A percentile compares a stretch with the other conserved stretches of the same genome.
Conservation (phyloP, 2,329 filamentous ascomycete species). For the Monilinia aucupariae region DNA sequence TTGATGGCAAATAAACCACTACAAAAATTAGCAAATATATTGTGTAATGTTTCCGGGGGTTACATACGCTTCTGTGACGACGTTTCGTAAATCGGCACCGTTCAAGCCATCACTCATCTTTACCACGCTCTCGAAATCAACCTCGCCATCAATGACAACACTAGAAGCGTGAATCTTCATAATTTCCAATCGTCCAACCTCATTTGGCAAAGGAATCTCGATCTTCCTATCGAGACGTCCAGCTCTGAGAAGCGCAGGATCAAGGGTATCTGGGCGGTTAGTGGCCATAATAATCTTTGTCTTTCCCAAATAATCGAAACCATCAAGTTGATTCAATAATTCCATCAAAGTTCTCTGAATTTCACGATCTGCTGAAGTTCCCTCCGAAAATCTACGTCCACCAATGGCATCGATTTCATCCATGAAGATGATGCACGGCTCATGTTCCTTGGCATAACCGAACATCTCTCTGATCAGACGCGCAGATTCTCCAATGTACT, state of each 20-base stretch:
- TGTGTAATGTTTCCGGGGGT: not conserved
- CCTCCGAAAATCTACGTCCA: constrained; percentile 92
- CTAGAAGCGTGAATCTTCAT: constrained; percentile 91
- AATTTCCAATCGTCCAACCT: constrained; percentile 93
- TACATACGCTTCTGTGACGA: constrained; percentile 95
- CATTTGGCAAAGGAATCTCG: constrained; percentile 93
- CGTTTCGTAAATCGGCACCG: constrained; percentile 93
- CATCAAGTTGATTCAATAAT: constrained; percentile 94
- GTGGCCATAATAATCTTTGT: constrained; percentile 99
- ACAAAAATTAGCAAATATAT: constrained; percentile 21
- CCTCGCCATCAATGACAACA: constrained; percentile 85
- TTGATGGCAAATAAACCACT: constrained; percentile 97
- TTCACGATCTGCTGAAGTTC: constrained; percentile 94
- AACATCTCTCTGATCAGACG: constrained; percentile 99
- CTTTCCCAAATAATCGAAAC: constrained; percentile 98
- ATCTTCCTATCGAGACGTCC: constrained; percentile 96
- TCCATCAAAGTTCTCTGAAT: constrained; percentile 99
- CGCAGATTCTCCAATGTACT: constrained; percentile 98
- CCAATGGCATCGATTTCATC: constrained; percentile 99
- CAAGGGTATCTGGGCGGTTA: constrained; percentile 92
- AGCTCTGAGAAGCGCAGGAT: constrained; percentile 85
- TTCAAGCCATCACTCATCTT: constrained; percentile 99
- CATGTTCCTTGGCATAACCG: constrained; percentile 97
- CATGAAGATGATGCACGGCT: constrained; percentile 99
- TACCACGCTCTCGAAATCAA: constrained; percentile 98